Base-by-base conservation (phyloP, 805 yeast genomes). In the Ogataea thermomethanolica region DNA sequence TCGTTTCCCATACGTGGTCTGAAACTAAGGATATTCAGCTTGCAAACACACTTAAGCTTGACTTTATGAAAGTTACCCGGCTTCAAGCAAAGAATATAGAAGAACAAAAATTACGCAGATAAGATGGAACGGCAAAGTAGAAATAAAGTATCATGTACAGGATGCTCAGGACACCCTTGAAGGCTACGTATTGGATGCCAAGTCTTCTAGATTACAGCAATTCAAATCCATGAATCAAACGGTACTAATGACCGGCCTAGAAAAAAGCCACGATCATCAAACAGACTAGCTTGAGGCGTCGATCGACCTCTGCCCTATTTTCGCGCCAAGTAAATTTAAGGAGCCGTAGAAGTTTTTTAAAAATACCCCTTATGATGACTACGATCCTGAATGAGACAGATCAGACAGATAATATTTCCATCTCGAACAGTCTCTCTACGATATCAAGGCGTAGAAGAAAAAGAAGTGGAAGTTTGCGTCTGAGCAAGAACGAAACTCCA, bases 381-480 rank as follows among this genome's bases (percentile, higher is more conserved):
- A 14, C 38, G 11, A 6, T 29, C 3, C 7, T 27, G 4, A n/a
- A 15, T 27, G 30, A 38, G 4, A 10, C 30, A 12, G 39, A 36
- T 13, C 38, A 36, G 14, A 20, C 29, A 7, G 48, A 47, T 30
- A 43, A 44, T 23, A 26, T 27, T n/a, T 47, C 51, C 11, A 33
- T 45, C 14, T 34, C 44, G 20, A 44, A 39, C 36, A 53, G 49
- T n/a, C 12, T 40, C 5, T 49, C 50, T 5, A 45, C 53, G 3
- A 31, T 34, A 3, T 39, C 46, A 13, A 46, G 27, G 29, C 33
- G 45, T 30, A 35, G 48, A 24, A 41, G 43, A 30, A 40, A 50
- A 33, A 38, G 48, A 22, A 45, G 39, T 5, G 51, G 54, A 12
- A 50, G 54, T 26, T 39, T 50, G 13, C 30, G 45, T 25, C 39